Base-by-base conservation (phyloP, 2,329 filamentous ascomycete species). In the Aspergillaceae sp. region DNA sequence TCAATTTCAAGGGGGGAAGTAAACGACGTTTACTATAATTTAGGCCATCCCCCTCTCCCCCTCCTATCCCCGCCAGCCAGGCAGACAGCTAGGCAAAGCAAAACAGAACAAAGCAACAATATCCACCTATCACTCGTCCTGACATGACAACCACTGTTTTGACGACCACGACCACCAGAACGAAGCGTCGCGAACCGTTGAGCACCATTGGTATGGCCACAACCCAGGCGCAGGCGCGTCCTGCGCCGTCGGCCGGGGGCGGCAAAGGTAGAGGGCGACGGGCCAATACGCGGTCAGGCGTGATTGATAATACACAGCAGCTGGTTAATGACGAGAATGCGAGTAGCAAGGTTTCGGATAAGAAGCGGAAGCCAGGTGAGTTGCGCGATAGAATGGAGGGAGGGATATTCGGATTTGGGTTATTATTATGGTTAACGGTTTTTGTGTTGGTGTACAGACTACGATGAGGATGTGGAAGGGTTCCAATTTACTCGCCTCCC, bases 401-500 rank as follows among this genome's bases (percentile, higher is more conserved):
- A 5, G 4, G 5, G 40, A 41, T 8, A 11, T 3, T 29, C 19
- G 8, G 35, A 32, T 36, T 27, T 35, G 36, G 35, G 27, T 5
- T 11, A 40, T 34, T 41, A 7, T 8, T 44, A 19, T 11, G 34
- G n/a, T 34, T 51, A 51, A 55, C 47, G 29, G 37, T 44, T 34
- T 48, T 43, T 48, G 36, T 46, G 38, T 30, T 19, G 29, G 37
- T 48, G 48, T 50, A 45, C 48, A 71, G 74, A 68, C 51, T 84
- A 83, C 19, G 19, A 87, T 57, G 85, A 90, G 64, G 78, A 85
- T 58, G 82, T 86, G 70, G 86, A 85, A 57, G 86, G 86, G 51
- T 90, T 90, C 57, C 74, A 80, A 48, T 90, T 89, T 63, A 80
- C 82, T 52, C 79, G 85, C 51, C 73, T 82, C 7, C 86, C 86